These are phyloP conservation scores for Crithidia bombi DNA, from an alignment of 208 protist species.

Conservation along the genomic window DNA sequence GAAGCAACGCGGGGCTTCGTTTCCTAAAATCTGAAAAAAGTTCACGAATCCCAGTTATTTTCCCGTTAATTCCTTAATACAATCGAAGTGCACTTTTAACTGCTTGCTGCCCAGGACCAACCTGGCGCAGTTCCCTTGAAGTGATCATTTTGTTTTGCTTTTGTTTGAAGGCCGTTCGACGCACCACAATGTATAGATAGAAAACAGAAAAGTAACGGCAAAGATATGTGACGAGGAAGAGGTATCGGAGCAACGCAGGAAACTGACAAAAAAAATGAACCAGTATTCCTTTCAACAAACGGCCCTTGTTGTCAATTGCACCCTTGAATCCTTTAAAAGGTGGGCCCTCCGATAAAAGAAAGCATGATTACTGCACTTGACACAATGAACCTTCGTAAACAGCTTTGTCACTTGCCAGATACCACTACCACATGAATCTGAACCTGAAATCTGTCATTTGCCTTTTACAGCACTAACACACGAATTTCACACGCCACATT, in stretches of 20 bases:
- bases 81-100: too few relatives aligned
- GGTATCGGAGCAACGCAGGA: slow-evolving; percentile 3
- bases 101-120: too few relatives aligned
- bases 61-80: too few relatives aligned
- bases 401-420: too few relatives aligned
- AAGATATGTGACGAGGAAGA: slow-evolving; percentile 23
- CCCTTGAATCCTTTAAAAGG: background rate
- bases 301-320: background rate
- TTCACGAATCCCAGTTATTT: too few relatives aligned
- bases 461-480: slow-evolving; percentile 8
- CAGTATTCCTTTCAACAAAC: background rate
- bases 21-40: too few relatives aligned
- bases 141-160: slow-evolving; percentile 3
- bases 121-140: background rate
- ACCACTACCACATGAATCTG: too few relatives aligned
- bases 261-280: background rate
- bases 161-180: background rate
- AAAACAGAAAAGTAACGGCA: slow-evolving; percentile 2
- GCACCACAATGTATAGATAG: slow-evolving; percentile 3
- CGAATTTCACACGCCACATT: background rate
- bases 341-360: too few relatives aligned
- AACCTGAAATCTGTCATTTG: too few relatives aligned
- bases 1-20: too few relatives aligned
- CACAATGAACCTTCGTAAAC: too few relatives aligned
- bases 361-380: background rate